phyloP scores from a whole-genome alignment of 257 asterid genomes.

The Salvia rosmarinus region DNA sequence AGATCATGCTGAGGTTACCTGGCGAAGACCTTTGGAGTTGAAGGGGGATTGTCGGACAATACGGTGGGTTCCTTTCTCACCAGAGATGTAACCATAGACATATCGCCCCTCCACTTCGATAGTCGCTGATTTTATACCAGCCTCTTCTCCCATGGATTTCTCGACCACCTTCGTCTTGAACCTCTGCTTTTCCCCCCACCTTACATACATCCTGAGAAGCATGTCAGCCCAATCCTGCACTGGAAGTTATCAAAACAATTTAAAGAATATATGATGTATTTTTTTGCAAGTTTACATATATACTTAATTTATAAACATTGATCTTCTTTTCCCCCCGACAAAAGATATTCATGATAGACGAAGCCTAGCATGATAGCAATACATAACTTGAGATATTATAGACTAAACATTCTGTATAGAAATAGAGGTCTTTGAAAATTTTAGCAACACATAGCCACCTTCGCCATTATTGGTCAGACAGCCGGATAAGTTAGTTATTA shows the following conservation, averaged over 20 bases:
- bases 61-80: slow-evolving; percentile 98
- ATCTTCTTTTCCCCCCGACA: slow-evolving; percentile 9
- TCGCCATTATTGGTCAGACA: no score
- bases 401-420: no score
- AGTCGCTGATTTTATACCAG: slow-evolving; percentile 92
- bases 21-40: slow-evolving; percentile 96
- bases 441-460: no score
- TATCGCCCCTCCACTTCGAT: slow-evolving; percentile 87
- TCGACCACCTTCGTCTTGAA: slow-evolving; percentile 88
- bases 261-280: slow-evolving; percentile 34
- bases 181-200: slow-evolving; percentile 95
- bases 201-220: slow-evolving; percentile 97
- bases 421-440: no score
- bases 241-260: slow-evolving; percentile 71
- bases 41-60: slow-evolving; percentile 96
- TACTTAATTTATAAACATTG: not conserved
- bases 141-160: slow-evolving; percentile 95
- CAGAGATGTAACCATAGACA: slow-evolving; percentile 90
- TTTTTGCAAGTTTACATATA: no score
- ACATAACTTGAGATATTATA: no score
- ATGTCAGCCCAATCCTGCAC: slow-evolving; percentile 99
- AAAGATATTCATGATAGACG: not conserved
- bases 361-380: slow-evolving; percentile 13
- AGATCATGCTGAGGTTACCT: slow-evolving; percentile 46
- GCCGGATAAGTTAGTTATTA: no score